These are phyloP conservation scores for Hondaea fermentalgiana DNA, from an alignment of 108 stramenopile species.

Conservation along the genomic window DNA sequence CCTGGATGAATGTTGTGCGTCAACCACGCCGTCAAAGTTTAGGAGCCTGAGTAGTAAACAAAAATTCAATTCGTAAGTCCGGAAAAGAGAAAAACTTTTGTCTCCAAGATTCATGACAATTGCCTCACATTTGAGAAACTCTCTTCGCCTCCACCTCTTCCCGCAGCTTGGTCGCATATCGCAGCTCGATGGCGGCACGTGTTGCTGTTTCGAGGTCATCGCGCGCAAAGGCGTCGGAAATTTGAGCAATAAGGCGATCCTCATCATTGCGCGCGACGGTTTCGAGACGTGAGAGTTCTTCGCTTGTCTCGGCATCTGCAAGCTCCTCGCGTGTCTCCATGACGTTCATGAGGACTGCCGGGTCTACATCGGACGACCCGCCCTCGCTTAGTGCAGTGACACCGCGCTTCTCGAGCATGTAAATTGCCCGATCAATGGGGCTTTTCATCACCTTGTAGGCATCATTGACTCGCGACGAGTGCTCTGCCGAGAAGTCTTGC, in stretches of 20 bases:
- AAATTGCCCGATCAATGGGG: not conserved
- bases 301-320: not conserved
- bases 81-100: too few relatives aligned
- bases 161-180: not conserved
- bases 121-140: not conserved
- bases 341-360: not conserved
- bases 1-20: too few relatives aligned
- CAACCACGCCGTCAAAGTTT: too few relatives aligned
- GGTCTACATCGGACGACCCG: not conserved
- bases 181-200: not conserved
- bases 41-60: too few relatives aligned
- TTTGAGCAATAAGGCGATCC: not conserved
- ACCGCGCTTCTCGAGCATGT: not conserved
- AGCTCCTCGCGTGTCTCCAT: slow-evolving; percentile 14
- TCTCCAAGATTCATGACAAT: too few relatives aligned
- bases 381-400: not conserved
- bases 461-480: not conserved
- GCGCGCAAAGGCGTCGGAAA: not conserved
- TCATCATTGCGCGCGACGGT: not conserved
- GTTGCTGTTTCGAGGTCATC: not conserved
- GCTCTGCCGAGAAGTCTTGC: not conserved
- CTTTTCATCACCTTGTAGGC: slow-evolving; percentile 2
- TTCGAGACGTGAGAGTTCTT: not conserved
- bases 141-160: not conserved
- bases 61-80: too few relatives aligned